These are phyloP conservation scores for Waltergamsia citrina DNA, from an alignment of 2,329 filamentous ascomycete species.

Conservation along the genomic window DNA sequence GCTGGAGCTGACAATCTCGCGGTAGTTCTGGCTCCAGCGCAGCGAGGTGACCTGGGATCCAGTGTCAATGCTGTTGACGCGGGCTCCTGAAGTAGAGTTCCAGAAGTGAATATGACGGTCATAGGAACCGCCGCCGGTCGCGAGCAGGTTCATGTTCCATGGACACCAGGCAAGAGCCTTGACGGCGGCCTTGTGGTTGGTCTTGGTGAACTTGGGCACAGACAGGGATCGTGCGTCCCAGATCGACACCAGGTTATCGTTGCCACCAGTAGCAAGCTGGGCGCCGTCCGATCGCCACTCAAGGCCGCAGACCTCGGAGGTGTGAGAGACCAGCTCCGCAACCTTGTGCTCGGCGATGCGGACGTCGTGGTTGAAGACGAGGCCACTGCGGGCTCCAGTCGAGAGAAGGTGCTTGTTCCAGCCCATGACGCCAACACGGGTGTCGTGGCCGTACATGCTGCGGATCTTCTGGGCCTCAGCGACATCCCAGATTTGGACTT, in stretches of 20 bases:
- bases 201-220: conserved; percentile 98
- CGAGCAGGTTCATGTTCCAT: conserved; percentile 95
- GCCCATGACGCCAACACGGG: conserved; percentile 93
- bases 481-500: conserved; percentile 99
- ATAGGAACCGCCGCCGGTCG: conserved; percentile 91
- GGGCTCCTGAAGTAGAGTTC: conserved; percentile 96
- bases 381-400: conserved; percentile 85
- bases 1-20: conserved; percentile 94
- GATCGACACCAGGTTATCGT: conserved; percentile 98
- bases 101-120: conserved; percentile 99
- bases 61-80: conserved; percentile 98
- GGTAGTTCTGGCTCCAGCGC: conserved; percentile 93
- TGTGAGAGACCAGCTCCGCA: conserved; percentile 93
- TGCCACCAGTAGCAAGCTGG: conserved; percentile 93
- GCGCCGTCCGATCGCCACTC: conserved; percentile 97
- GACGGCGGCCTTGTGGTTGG: conserved; percentile 97
- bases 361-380: conserved; percentile 98
- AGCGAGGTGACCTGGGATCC: conserved; percentile 95
- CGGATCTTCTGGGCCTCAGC: conserved; percentile 91
- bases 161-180: conserved; percentile 99
- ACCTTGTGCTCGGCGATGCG: conserved; percentile 97
- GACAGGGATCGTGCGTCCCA: conserved; percentile 93
- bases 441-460: conserved; percentile 97
- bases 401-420: conserved; percentile 99
- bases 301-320: conserved; percentile 93